Percentiles rank a stretch among this genome's conserved stretches.
Conservation (phyloP, 106 monocot species). For the Dioscorea zingiberensis region DNA sequence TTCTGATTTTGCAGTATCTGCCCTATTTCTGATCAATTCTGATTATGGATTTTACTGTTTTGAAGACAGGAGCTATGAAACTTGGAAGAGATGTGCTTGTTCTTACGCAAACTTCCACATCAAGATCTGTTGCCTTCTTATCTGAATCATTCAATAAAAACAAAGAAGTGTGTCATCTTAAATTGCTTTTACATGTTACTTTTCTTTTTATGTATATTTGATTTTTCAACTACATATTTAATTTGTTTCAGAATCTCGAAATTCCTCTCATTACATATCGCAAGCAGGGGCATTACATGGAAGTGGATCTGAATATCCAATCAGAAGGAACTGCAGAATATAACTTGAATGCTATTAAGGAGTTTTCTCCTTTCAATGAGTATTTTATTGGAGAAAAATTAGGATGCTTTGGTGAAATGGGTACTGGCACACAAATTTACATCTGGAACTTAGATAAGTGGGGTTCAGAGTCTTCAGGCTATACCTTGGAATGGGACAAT, state of each 20-base stretch:
- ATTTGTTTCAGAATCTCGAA: constrained; percentile 65
- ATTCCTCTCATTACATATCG: constrained; percentile 61
- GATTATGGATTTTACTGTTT: neutral
- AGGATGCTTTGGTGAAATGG: constrained; percentile 43
- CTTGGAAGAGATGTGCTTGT: constrained; percentile 78
- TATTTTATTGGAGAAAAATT: constrained; percentile 68
- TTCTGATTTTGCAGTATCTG: too few relatives aligned
- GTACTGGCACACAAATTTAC: constrained; percentile 80
- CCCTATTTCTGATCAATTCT: too few relatives aligned
- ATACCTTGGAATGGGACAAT: constrained; percentile 49
- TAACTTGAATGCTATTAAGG: constrained; percentile 62
- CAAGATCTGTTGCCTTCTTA: constrained; percentile 76
- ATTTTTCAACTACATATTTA: neutral
- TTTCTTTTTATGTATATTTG: neutral
- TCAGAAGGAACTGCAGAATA: constrained; percentile 37
- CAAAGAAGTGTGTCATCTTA: constrained; percentile 42
- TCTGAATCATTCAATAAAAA: constrained; percentile 65
- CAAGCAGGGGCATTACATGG: constrained; percentile 60
- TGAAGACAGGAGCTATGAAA: constrained; percentile 72
- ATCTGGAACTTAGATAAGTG: constrained; percentile 87
- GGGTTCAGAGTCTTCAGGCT: constrained; percentile 33
- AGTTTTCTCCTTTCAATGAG: constrained; percentile 78
- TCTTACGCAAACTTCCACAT: constrained; percentile 47
- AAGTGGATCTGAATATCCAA: constrained; percentile 52
- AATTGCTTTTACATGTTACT: neutral